Evolutionary conservation across 1,284 basidiomycete species (phyloP).

Genomic region (Wolfiporia cocos): DNA sequence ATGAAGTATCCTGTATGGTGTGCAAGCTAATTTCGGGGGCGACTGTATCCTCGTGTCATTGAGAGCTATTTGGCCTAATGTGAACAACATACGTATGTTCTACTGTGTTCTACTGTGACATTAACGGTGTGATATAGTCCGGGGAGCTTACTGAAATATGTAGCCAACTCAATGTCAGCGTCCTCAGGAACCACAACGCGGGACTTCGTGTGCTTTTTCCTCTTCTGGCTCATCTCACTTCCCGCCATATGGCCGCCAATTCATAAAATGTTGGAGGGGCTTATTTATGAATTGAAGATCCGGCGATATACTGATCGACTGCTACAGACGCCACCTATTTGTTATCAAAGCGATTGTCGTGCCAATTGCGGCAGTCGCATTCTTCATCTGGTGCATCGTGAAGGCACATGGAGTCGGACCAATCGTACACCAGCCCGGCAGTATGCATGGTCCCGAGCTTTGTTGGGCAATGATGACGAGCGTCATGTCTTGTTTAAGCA

Average conservation of each 20-base stretch:
- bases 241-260: constrained; percentile 80
- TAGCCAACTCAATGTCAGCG: constrained; percentile 64
- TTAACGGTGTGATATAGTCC: too few relatives aligned
- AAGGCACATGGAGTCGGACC: constrained; percentile 79
- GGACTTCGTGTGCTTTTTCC: constrained; percentile 78
- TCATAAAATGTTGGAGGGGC: constrained; percentile 70
- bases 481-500: constrained; percentile 76
- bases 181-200: constrained; percentile 65
- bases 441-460: constrained; percentile 62
- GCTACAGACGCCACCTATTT: constrained; percentile 68
- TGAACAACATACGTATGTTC: constrained; percentile 59
- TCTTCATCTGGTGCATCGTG: constrained; percentile 79
- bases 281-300: too few relatives aligned
- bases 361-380: constrained; percentile 67
- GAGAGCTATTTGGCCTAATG: constrained; percentile 67
- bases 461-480: constrained; percentile 78
- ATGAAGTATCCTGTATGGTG: constrained; percentile 68
- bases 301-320: too few relatives aligned
- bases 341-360: constrained; percentile 73
- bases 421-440: constrained; percentile 66
- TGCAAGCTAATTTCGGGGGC: constrained; percentile 79
- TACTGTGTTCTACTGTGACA: not conserved
- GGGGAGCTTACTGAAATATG: constrained; percentile 4
- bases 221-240: constrained; percentile 81
- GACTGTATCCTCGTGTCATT: constrained; percentile 71